Evolutionary conservation across 805 yeast genomes (phyloP), one percentile per base, ranked within the genome.

Genomic region (Candida peoriensis): DNA sequence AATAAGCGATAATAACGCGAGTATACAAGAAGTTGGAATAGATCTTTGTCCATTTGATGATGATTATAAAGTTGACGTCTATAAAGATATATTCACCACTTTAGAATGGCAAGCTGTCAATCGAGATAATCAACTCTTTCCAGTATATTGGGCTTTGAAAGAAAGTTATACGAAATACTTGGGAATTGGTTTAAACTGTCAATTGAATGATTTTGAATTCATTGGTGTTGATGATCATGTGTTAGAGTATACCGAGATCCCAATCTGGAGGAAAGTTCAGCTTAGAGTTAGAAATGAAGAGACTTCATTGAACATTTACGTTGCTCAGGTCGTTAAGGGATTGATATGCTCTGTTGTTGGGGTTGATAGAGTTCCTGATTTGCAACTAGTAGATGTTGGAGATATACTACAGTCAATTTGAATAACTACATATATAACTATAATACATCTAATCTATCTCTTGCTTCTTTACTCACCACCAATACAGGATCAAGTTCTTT

Each of bases 111-210:
- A 28, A 36, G 10, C n/a, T n/a, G 24, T 38, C 8, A 37, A 33
- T 1, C 35, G 36, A 0, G 17, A 39, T 5, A 49, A 60, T 34
- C 57, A 59, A 7, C 43, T 61, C 2, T 71, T 81, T 45, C 72
- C 81, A 14, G 75, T 74, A 25, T 65, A 70, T 23, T 85, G 95
- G 95, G 82, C 95, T 0, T 54, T 85, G 35, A 85, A 85, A 51
- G 95, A 85, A 52, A 76, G 86, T 15, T 81, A 75, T 48, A 70
- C 84, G 6, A 85, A 85, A 48, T 72, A 68, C 24, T 46, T 70
- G 3, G 95, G 94, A 0, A 57, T 67, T 13, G 94, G 95, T 0
- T 53, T 76, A 11, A 62, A 62, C 34, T 55, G 58, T 20, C 57
- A 61, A 32, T 41, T 66, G 20, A 24, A 36, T 10, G 28, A 25